A percentile compares a stretch with the other conserved stretches of the same genome.
Evolutionary conservation across 257 asterid species (phyloP).

Genomic region (Thymus mandschuricus): DNA sequence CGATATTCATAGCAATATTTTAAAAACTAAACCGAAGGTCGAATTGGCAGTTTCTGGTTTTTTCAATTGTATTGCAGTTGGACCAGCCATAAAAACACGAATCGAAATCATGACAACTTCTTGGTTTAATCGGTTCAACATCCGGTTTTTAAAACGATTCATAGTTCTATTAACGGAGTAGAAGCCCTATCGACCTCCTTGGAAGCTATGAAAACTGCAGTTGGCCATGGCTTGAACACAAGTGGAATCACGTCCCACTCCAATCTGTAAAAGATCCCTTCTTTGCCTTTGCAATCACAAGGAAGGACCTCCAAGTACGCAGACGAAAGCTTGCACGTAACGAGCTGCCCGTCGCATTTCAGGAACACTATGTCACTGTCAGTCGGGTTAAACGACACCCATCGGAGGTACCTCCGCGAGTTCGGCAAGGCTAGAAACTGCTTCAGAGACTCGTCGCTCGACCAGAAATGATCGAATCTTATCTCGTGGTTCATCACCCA

Average conservation of each 20-base stretch:
- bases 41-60: no score
- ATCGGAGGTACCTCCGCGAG: constrained; percentile 13
- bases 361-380: constrained; percentile 24
- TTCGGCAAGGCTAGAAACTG: constrained; percentile 4
- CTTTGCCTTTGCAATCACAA: background rate
- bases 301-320: constrained; percentile 25
- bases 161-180: background rate
- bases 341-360: constrained; percentile 27
- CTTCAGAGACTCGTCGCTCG: constrained; percentile 25
- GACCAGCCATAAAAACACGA: no score
- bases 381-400: constrained; percentile 21
- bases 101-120: no score
- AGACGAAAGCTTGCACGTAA: constrained; percentile 20
- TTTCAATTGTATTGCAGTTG: no score
- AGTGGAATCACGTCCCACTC: constrained; percentile 31
- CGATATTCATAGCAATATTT: no score
- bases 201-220: constrained; percentile 3
- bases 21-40: no score
- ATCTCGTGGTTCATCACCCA: constrained; percentile 27
- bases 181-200: background rate
- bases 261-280: constrained; percentile 26
- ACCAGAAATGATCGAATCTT: constrained; percentile 27
- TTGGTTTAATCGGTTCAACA: no score
- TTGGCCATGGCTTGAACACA: constrained; percentile 28
- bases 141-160: no score